Base-by-base conservation (phyloP, 73 alveolate genomes). In the Urostyla sp. region DNA sequence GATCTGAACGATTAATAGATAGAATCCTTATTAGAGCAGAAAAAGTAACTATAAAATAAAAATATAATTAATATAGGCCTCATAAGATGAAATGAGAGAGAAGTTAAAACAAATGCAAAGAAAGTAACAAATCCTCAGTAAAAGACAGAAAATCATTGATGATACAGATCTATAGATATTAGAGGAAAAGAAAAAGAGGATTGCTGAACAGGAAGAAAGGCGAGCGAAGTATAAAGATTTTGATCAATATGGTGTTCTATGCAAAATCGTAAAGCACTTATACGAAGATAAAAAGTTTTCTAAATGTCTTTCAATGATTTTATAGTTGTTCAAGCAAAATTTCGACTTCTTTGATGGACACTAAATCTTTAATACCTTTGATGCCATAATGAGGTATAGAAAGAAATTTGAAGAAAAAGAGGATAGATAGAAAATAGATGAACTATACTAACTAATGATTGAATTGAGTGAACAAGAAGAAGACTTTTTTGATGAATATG, bases 291-390 rank as follows among this genome's bases (percentile, higher is more conserved):
- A 49, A 59, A 69, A 69, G 54, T 69, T 69, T 40, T 48, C 72
- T 3, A 69, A 69, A 46, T 69, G 83, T 23, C 69, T 69, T 50
- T 1, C 44, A n/a, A 45, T 69, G 83, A 69, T 49, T 6, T 15
- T 3, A 0, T 52, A 46, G 53, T 15, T 69, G 11, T 24, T 69
- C 18, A 69, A 69, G 55, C 72, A 69, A 49, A 37, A 27, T 54
- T 69, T 46, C 49, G 83, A 69, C 44, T 69, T 46, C 30, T 69
- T 69, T 43, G 69, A 45, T 49, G 83, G 83, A 40, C 44, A 69
- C 32, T 34, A 54, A 3, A 49, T 69, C 13, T 69, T 69, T 49
- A 44, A 69, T 27, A 27, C 72, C 7, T 69, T 69, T 49, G 83
- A 69, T 46, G 83, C 83, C 0, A 69, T 69, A 21, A 69, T 69